Percentiles rank a stretch among this genome's conserved stretches.
phyloP scores from a whole-genome alignment of 2,329 filamentous ascomycete genomes.

The Ilyonectria sp. region DNA sequence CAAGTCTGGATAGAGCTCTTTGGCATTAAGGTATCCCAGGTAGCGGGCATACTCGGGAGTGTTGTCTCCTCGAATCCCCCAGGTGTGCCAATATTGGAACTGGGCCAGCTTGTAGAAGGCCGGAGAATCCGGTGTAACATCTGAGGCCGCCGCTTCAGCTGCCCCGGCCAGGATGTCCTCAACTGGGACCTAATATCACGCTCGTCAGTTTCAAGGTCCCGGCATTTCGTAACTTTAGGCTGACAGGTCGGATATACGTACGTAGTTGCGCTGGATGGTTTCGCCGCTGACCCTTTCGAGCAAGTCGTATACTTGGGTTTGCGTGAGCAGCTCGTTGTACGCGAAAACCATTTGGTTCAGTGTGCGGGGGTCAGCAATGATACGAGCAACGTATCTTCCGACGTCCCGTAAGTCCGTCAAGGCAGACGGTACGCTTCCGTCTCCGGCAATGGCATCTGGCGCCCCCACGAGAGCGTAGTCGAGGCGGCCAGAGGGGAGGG shows the following conservation, averaged over 20 bases:
- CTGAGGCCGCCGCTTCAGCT: no score
- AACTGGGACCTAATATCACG: no score
- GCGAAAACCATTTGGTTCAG: conserved; percentile 66
- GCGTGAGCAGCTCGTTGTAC: conserved; percentile 61
- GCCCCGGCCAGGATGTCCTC: no score
- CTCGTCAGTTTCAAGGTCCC: no score
- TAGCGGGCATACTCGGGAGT: conserved; percentile 67
- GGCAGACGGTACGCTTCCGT: conserved; percentile 48
- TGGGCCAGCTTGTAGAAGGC: no score
- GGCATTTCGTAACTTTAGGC: no score
- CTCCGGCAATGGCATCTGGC: no score
- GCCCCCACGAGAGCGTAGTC: no score
- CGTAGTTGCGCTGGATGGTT: conserved; percentile 51
- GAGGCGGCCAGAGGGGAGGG: no score
- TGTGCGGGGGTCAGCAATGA: conserved; percentile 66
- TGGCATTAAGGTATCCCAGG: conserved; percentile 66
- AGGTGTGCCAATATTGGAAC: conserved; percentile 53
- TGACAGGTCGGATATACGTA: not conserved
- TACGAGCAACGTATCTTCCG: conserved; percentile 64
- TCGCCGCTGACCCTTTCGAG: conserved; percentile 66
- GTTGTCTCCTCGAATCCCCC: conserved; percentile 67
- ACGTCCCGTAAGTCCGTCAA: conserved; percentile 66
- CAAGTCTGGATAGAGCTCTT: conserved; percentile 69
- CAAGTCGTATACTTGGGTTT: conserved; percentile 62
- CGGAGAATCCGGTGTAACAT: no score